Evolutionary conservation across 805 yeast species (phyloP).

Genomic region (Candida andamanensis): DNA sequence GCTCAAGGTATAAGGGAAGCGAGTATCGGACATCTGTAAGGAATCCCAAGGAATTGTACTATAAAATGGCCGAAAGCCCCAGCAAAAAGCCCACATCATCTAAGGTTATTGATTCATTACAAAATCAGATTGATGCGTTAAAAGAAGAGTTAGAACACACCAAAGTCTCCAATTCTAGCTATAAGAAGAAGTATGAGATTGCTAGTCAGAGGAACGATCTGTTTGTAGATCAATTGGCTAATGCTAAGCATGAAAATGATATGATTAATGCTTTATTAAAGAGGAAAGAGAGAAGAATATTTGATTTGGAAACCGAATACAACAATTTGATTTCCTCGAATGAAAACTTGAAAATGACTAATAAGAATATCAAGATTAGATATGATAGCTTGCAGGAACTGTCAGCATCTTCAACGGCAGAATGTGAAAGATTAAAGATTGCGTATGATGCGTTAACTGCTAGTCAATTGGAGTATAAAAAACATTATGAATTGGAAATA

Average conservation of each 20-base stretch:
- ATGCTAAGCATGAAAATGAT: conserved; percentile 73
- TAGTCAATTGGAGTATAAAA: conserved; percentile 49
- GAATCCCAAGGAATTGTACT: no score
- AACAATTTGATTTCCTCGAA: conserved; percentile 42
- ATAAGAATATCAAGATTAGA: conserved; percentile 46
- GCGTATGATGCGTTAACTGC: conserved; percentile 55
- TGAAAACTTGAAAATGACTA: conserved; percentile 46
- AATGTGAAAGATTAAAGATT: conserved; percentile 50
- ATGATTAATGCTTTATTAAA: conserved; percentile 62
- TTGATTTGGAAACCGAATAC: conserved; percentile 58
- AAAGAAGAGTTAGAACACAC: conserved; percentile 42
- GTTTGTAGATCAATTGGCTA: conserved; percentile 59
- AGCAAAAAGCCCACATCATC: conserved; percentile 19
- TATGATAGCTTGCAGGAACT: conserved; percentile 44
- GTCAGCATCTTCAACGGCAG: conserved; percentile 42
- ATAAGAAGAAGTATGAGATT: conserved; percentile 48
- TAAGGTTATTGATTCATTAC: conserved; percentile 50
- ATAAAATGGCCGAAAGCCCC: conserved; percentile 20
- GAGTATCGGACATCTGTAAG: no score
- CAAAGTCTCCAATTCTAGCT: conserved; percentile 39
- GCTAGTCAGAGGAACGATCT: conserved; percentile 46
- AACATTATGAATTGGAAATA: conserved; percentile 43
- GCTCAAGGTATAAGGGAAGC: no score
- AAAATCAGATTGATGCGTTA: conserved; percentile 36
- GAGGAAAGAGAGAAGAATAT: conserved; percentile 64